A percentile compares a stretch with the other conserved stretches of the same genome.
These are phyloP conservation scores for Aurinia saxatilis DNA, from an alignment of 345 rosid genomes.

Conservation along the genomic window DNA sequence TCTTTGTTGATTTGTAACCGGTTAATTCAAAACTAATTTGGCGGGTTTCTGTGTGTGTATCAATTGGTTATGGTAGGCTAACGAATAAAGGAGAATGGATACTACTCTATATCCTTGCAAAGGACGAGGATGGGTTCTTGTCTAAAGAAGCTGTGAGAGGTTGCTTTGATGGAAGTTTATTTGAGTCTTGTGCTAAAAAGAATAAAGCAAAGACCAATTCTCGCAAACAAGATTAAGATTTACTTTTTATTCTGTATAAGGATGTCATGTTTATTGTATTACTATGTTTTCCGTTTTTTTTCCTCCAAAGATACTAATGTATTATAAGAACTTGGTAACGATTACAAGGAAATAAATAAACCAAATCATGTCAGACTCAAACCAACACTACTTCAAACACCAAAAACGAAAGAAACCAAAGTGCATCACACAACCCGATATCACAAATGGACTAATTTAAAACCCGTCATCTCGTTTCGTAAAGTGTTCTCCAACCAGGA, in stretches of 20 bases:
- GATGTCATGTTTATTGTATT: neutral
- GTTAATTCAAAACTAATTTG: neutral
- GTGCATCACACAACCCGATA: too few species aligned
- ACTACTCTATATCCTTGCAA: conserved; percentile 48
- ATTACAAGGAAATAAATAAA: too few species aligned
- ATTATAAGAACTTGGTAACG: too few species aligned
- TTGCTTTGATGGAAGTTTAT: conserved; percentile 67
- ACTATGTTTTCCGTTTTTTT: neutral
- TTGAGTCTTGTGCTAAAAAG: conserved; percentile 54
- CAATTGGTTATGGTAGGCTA: conserved; percentile 36
- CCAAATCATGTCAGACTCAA: too few species aligned
- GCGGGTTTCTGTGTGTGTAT: neutral
- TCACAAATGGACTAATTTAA: too few species aligned
- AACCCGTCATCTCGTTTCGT: too few species aligned
- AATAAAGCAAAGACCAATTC: conserved; percentile 28
- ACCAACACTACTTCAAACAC: too few species aligned
- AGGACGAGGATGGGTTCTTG: conserved; percentile 55
- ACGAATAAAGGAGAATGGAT: conserved; percentile 50
- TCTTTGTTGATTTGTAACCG: neutral
- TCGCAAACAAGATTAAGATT: conserved; percentile 21
- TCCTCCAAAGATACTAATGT: too few species aligned
- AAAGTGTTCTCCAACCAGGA: too few species aligned
- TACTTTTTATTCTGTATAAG: too few species aligned
- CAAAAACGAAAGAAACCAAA: too few species aligned
- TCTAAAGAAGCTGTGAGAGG: conserved; percentile 72